Evolutionary conservation across 2,329 filamentous ascomycete species (phyloP).

Genomic region (Fusarium burgessii): DNA sequence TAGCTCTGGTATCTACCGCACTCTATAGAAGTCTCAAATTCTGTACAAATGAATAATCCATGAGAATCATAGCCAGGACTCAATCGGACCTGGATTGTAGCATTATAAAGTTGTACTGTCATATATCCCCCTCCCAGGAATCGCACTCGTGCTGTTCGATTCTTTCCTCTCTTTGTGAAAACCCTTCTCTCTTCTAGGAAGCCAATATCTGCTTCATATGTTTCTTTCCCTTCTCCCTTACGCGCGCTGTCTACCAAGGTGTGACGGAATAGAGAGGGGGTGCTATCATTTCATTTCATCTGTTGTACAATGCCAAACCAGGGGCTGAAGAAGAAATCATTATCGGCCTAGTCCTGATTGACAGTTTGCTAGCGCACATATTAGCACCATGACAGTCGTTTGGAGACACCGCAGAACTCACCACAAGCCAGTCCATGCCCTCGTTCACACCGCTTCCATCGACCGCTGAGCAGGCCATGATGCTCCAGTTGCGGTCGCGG

Average conservation of each 20-base stretch:
- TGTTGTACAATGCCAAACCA: conserved; percentile 49
- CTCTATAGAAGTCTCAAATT: neutral
- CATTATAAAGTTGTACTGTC: conserved; percentile 47
- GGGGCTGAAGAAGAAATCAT: conserved; percentile 36
- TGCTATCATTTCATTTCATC: conserved; percentile 49
- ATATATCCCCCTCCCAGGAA: conserved; percentile 21
- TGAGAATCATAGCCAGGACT: conserved; percentile 45
- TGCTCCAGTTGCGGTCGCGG: conserved; percentile 98
- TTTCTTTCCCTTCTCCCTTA: conserved; percentile 23
- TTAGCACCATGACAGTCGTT: conserved; percentile 12
- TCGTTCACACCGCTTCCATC: conserved; percentile 95
- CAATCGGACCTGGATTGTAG: conserved; percentile 39
- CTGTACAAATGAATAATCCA: neutral
- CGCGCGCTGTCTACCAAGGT: conserved; percentile 46
- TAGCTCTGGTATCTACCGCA: neutral
- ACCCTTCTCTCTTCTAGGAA: conserved; percentile 33
- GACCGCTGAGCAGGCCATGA: conserved; percentile 96
- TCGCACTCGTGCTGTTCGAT: conserved; percentile 13
- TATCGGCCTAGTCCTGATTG: conserved; percentile 48
- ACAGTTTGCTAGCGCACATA: conserved; percentile 51
- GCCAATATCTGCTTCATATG: conserved; percentile 36
- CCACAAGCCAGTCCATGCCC: conserved; percentile 99
- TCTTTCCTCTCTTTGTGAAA: conserved; percentile 12
- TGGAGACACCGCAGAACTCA: conserved; percentile 56
- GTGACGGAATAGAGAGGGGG: conserved; percentile 44